Conservation (phyloP, 805 yeast species). For the Yarrowia deformans region DNA sequence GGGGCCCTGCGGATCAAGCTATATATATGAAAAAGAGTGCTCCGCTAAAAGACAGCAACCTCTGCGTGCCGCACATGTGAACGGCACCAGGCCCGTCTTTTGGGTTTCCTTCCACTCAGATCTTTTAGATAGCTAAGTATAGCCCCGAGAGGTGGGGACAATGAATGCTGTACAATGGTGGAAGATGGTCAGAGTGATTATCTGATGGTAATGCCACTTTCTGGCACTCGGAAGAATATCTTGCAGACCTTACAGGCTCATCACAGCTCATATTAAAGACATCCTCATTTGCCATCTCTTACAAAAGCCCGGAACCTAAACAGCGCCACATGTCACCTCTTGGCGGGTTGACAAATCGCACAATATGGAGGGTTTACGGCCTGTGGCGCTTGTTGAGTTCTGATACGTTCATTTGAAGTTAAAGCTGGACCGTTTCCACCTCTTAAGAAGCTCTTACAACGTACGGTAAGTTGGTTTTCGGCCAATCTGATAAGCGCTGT, state of each 20-base stretch:
- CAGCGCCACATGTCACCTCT: constrained; percentile 2
- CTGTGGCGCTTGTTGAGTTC: neutral
- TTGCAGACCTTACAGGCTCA: too few relatives aligned
- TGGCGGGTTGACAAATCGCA: neutral
- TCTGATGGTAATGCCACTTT: too few relatives aligned
- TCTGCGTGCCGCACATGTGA: constrained; percentile 32
- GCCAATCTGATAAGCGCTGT: constrained; percentile 18
- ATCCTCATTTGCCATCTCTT: neutral
- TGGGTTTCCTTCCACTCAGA: constrained; percentile 18
- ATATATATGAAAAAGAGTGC: constrained; percentile 21
- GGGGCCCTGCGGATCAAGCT: constrained; percentile 16
- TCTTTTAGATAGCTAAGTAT: constrained; percentile 25
- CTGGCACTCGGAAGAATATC: too few relatives aligned
- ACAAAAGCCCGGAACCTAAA: neutral
- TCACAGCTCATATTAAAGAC: neutral
- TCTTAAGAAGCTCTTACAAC: neutral
- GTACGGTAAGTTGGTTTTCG: neutral
- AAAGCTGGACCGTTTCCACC: neutral
- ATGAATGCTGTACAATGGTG: too few relatives aligned
- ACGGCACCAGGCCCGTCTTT: constrained; percentile 13
- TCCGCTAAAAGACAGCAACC: constrained; percentile 13
- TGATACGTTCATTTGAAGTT: neutral
- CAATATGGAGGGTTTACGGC: too few relatives aligned
- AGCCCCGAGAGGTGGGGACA: neutral
- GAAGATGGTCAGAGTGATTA: neutral